Conservation (phyloP, 768 basidiomycete genomes). For the Leccinum pellstonianum region DNA sequence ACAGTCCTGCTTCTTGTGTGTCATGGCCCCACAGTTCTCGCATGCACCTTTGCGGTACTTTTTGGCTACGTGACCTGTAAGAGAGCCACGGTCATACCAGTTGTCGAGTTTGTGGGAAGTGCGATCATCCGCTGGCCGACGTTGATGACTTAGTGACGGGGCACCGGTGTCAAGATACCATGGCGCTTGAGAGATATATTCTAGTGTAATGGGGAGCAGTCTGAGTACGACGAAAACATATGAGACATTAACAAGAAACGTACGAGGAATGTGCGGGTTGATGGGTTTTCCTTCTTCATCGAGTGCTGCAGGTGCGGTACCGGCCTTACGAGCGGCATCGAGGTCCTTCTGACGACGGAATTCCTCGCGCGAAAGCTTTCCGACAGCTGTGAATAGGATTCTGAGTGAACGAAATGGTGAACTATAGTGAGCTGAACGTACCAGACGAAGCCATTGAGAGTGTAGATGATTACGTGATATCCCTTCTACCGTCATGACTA, state of each 20-base stretch:
- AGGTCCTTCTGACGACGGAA: conserved; percentile 95
- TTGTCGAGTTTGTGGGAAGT: conserved; percentile 69
- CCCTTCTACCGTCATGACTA: background rate
- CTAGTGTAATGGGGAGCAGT: conserved; percentile 37
- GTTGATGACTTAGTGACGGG: conserved; percentile 93
- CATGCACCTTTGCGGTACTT: conserved; percentile 98
- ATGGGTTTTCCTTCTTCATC: conserved; percentile 95
- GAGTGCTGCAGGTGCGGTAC: conserved; percentile 93
- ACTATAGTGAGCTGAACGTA: conserved; percentile 7
- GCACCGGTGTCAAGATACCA: conserved; percentile 97
- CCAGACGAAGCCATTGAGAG: conserved; percentile 27
- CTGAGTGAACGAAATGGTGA: background rate
- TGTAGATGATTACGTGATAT: conserved; percentile 10
- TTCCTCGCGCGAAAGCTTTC: conserved; percentile 92
- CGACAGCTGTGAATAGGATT: conserved; percentile 40
- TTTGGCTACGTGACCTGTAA: conserved; percentile 87
- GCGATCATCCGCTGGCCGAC: conserved; percentile 64
- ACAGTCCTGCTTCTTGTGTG: conserved; percentile 89
- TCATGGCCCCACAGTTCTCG: conserved; percentile 98
- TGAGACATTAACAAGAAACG: conserved; percentile 31
- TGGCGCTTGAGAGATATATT: conserved; percentile 98
- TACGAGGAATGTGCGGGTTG: conserved; percentile 98
- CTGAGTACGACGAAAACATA: background rate
- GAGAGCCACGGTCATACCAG: conserved; percentile 89
- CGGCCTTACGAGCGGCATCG: conserved; percentile 97